These are phyloP conservation scores for Solanum pimpinellifolium DNA, from an alignment of 257 asterid genomes.

Conservation along the genomic window DNA sequence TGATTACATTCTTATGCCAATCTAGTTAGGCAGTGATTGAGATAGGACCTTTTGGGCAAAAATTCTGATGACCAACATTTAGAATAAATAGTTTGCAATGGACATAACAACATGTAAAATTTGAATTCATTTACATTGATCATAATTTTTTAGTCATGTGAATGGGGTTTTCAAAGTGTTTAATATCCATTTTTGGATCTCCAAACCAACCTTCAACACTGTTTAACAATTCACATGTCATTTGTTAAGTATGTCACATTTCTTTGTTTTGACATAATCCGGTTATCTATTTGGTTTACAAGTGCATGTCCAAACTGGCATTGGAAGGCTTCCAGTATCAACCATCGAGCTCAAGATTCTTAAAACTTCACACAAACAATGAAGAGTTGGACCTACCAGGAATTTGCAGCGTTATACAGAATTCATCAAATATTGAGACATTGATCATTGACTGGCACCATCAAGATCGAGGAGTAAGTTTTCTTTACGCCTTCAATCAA, in stretches of 20 bases:
- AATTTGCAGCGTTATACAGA: neutral
- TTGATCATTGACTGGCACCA: neutral
- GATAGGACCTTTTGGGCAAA: neutral
- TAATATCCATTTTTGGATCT: neutral
- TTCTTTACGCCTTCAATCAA: neutral
- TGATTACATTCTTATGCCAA: neutral
- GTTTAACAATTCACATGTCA: neutral
- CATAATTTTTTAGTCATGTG: neutral
- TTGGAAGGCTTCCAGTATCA: neutral
- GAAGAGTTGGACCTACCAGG: neutral
- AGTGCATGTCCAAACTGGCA: neutral
- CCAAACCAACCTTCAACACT: neutral
- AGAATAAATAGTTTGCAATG: neutral
- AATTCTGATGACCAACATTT: neutral
- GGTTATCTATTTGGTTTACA: neutral
- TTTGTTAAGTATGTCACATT: neutral
- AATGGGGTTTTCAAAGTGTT: neutral
- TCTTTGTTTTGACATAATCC: neutral
- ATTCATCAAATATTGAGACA: neutral
- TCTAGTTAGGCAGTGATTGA: neutral
- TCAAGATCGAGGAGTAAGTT: neutral
- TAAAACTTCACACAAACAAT: neutral
- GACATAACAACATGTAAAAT: neutral
- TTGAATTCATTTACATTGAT: neutral
- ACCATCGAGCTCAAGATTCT: neutral